A percentile compares a stretch with the other conserved stretches of the same genome.
Conservation (phyloP, 2,329 filamentous ascomycete species). For the Calonectria multiphialidica region DNA sequence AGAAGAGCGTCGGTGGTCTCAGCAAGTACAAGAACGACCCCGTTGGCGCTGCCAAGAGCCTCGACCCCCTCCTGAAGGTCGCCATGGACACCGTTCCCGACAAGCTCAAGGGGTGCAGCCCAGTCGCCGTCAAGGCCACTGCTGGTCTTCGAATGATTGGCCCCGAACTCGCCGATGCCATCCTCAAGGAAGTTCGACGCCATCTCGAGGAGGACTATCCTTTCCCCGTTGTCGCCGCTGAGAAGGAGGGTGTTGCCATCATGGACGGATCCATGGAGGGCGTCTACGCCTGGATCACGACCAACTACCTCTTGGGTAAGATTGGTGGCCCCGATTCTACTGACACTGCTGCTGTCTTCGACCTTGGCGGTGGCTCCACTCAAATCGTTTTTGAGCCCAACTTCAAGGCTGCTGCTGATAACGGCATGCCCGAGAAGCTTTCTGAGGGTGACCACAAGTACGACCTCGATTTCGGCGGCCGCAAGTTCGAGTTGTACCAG, state of each 20-base stretch:
- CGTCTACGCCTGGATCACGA: slow-evolving; percentile 99
- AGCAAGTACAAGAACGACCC: slow-evolving; percentile 91
- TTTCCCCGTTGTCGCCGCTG: slow-evolving; percentile 90
- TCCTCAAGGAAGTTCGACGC: slow-evolving; percentile 84
- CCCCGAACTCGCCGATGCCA: slow-evolving; percentile 82
- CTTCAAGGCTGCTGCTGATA: slow-evolving; percentile 78
- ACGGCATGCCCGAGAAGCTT: slow-evolving; percentile 88
- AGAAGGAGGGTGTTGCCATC: slow-evolving; percentile 90
- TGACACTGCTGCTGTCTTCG: slow-evolving; percentile 93
- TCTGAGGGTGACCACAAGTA: slow-evolving; percentile 97
- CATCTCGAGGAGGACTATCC: slow-evolving; percentile 91
- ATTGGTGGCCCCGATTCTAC: slow-evolving; percentile 93
- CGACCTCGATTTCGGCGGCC: slow-evolving; percentile 88
- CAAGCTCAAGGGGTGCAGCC: slow-evolving; percentile 90
- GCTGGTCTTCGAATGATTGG: slow-evolving; percentile 92
- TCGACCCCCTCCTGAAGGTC: slow-evolving; percentile 89
- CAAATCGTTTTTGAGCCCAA: slow-evolving; percentile 99
- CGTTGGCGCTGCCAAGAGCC: slow-evolving; percentile 86
- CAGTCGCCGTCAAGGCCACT: slow-evolving; percentile 97
- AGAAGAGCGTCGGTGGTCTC: slow-evolving; percentile 84
- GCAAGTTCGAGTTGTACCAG: slow-evolving; percentile 93
- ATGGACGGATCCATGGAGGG: slow-evolving; percentile 99
- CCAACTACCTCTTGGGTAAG: slow-evolving; percentile 97
- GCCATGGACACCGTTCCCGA: slow-evolving; percentile 89
- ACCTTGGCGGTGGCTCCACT: slow-evolving; percentile 95